Evolutionary conservation across 371 early-diverging fungal genomes (phyloP).

Genomic region (Actinomortierella wolfii): DNA sequence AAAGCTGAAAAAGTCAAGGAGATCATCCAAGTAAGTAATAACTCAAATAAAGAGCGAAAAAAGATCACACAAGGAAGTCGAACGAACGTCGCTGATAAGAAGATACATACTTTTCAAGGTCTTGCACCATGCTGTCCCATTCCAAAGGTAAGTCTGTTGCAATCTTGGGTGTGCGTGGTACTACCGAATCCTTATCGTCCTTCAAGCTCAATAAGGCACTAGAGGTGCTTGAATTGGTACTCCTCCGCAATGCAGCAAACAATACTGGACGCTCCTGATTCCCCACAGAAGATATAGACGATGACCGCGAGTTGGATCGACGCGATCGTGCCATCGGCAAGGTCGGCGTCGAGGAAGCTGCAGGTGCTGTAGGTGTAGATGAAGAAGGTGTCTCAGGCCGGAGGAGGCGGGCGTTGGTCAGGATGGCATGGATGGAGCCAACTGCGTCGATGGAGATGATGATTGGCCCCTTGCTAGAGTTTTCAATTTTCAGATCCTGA

Average conservation of each 20-base stretch:
- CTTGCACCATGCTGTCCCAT: conserved; percentile 26
- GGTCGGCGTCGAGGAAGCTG: no score
- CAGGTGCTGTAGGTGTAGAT: no score
- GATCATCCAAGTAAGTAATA: no score
- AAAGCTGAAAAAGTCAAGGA: conserved; percentile 14
- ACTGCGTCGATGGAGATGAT: conserved; percentile 27
- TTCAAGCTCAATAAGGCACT: conserved; percentile 10
- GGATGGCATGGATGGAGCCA: conserved; percentile 25
- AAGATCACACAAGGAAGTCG: no score
- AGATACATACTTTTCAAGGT: conserved; percentile 25
- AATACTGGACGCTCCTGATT: no score
- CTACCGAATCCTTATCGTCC: conserved; percentile 18
- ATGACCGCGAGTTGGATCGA: no score
- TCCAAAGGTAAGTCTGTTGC: conserved; percentile 33
- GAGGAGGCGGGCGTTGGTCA: conserved; percentile 16
- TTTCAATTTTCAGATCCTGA: conserved; percentile 18
- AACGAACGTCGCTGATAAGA: no score
- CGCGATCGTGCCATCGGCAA: no score
- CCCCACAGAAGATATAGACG: no score
- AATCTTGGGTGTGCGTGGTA: conserved; percentile 28
- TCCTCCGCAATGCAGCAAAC: conserved; percentile 12
- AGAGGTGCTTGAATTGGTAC: conserved; percentile 25
- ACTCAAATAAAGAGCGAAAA: no score
- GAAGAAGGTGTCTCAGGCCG: conserved; percentile 7
- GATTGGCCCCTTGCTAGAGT: conserved; percentile 28